Percentiles rank a stretch among this genome's conserved stretches.
Evolutionary conservation across 2,329 filamentous ascomycete species (phyloP).

Genomic region (Teratosphaeria gauchensis): DNA sequence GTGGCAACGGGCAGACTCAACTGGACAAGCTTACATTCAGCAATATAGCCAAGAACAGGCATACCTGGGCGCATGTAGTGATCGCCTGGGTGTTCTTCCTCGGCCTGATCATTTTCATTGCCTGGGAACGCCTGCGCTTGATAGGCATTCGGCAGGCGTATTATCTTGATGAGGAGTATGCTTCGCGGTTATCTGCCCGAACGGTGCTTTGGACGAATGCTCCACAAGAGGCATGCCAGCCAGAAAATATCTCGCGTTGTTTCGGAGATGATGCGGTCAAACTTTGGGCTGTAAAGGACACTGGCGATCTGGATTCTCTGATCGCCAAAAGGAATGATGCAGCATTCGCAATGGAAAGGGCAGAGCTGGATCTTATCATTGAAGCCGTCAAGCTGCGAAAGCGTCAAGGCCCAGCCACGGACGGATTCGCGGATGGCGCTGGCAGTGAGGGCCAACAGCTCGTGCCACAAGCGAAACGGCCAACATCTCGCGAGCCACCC

Average conservation of each 20-base stretch:
- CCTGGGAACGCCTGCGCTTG: constrained; percentile 37
- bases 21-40: constrained; percentile 25
- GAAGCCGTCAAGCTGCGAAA: constrained; percentile 22
- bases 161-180: constrained; percentile 34
- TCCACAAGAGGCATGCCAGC: constrained; percentile 23
- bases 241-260: constrained; percentile 21
- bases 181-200: constrained; percentile 36
- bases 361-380: constrained; percentile 34
- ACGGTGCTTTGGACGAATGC: constrained; percentile 42
- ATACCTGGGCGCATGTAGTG: constrained; percentile 36
- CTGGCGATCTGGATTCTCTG: constrained; percentile 35
- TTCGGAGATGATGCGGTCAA: constrained; percentile 30
- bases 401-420: constrained; percentile 6
- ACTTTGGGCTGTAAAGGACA: constrained; percentile 38
- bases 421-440: constrained; percentile 3
- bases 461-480: constrained; percentile 34
- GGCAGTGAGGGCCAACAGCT: constrained; percentile 12
- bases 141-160: constrained; percentile 41
- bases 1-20: constrained; percentile 22
- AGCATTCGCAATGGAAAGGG: constrained; percentile 34
- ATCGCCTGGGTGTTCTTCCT: constrained; percentile 35
- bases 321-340: constrained; percentile 35
- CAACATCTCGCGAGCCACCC: constrained; percentile 59
- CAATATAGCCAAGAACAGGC: constrained; percentile 33
- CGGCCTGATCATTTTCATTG: constrained; percentile 33